Evolutionary conservation across 495 filamentous ascomycete species (phyloP).

Genomic region (Oidiodendron maius): DNA sequence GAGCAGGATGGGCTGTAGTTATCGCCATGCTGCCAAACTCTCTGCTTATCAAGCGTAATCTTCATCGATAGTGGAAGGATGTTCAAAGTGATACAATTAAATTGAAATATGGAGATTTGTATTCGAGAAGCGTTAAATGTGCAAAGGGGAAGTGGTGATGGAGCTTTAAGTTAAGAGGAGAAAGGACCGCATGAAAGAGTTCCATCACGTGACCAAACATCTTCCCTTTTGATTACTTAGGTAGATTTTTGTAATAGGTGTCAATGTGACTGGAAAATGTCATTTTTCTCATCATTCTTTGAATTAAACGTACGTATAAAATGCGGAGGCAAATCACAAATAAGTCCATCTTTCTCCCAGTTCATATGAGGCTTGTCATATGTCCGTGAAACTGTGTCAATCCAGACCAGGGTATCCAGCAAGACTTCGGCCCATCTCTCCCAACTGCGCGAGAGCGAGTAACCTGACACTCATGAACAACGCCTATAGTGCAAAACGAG

Average conservation of each 20-base stretch:
- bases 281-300: conserved; percentile 3
- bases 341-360: conserved; percentile 2
- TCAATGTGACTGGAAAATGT: not conserved
- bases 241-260: too few species aligned
- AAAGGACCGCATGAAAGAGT: too few species aligned
- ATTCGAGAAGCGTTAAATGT: too few species aligned
- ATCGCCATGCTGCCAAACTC: too few species aligned
- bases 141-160: too few species aligned
- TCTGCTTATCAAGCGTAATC: too few species aligned
- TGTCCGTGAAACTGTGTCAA: conserved; percentile 12
- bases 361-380: conserved; percentile 4
- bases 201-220: not conserved
- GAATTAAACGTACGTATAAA: conserved; percentile 15
- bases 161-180: too few species aligned
- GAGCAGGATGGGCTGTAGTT: too few species aligned
- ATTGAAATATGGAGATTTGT: too few species aligned
- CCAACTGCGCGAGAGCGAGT: conserved; percentile 8
- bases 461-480: conserved; percentile 13
- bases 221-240: too few species aligned
- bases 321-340: not conserved
- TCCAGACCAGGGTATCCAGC: conserved; percentile 16
- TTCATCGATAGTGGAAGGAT: too few species aligned
- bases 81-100: too few species aligned
- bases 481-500: conserved; percentile 13
- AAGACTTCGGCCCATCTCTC: conserved; percentile 4